A percentile compares a stretch with the other conserved stretches of the same genome.
These are phyloP conservation scores for Lichtheimia ramosa DNA, from an alignment of 371 early-diverging fungal genomes.

Conservation along the genomic window DNA sequence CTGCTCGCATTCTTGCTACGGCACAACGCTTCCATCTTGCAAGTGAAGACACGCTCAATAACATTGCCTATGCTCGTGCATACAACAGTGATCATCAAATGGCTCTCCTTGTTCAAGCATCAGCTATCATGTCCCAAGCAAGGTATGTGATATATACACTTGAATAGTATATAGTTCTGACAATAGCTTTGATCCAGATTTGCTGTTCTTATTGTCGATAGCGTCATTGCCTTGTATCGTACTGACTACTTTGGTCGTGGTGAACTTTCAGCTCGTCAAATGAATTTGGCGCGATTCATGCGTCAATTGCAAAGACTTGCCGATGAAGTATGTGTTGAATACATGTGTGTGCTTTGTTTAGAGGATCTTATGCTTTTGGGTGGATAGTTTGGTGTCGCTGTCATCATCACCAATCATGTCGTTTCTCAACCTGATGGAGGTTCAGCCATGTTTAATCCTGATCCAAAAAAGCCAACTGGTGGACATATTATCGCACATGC, in stretches of 20 bases:
- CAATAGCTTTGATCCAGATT: constrained; percentile 46
- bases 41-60: constrained; percentile 89
- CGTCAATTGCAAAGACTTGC: constrained; percentile 91
- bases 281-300: constrained; percentile 95
- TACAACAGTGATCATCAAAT: constrained; percentile 98
- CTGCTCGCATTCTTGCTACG: constrained; percentile 87
- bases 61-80: constrained; percentile 97
- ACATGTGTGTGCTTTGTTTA: no score
- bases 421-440: constrained; percentile 97
- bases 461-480: constrained; percentile 98
- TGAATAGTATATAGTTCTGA: background rate
- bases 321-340: constrained; percentile 81
- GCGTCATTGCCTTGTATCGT: constrained; percentile 96
- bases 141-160: constrained; percentile 17
- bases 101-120: constrained; percentile 87
- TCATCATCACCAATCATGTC: constrained; percentile 98
- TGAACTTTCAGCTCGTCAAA: constrained; percentile 97
- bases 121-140: constrained; percentile 96
- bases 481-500: constrained; percentile 99
- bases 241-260: constrained; percentile 99
- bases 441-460: constrained; percentile 87
- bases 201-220: constrained; percentile 94
- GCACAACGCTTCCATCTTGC: constrained; percentile 90
- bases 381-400: constrained; percentile 38
- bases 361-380: background rate